Evolutionary conservation across 2,329 filamentous ascomycete genomes (phyloP), one percentile per base, ranked within the genome.

Genomic region (Pseudogymnoascus sp.): DNA sequence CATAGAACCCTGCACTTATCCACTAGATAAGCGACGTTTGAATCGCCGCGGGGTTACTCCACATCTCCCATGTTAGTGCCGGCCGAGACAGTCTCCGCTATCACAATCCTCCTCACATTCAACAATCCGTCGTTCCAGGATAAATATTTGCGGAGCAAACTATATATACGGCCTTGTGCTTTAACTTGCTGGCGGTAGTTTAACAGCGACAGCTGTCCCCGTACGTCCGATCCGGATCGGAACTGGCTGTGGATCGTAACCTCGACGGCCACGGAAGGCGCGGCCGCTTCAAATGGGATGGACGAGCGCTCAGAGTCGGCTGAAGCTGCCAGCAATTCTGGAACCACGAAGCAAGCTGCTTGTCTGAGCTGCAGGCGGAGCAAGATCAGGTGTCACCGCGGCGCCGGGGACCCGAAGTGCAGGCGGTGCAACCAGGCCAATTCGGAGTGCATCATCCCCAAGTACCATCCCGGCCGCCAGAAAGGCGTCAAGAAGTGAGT

Each of bases 401-500:
- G 79, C 42, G 72, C 77, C 19, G 78, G 77, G 42, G 78, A 82
- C 63, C 69, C 75, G 19, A 76, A 79, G 25, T 89, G 86, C 71
- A 84, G 84, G 66, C 80, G 84, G 72, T 89, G 86, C 71, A 75
- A 78, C 61, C 80, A 84, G 69, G 75, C 81, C 6, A 78, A 81
- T 35, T 71, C 76, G 12, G 84, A 89, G 64, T 91, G 88, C 71
- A 76, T 89, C 5, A 84, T 89, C 2, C 87, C 82, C n/a, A 82
- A 82, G n/a, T 89, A 90, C 70, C 87, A 90, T 65, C 82, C 89
- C 3, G 88, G 88, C 6, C 79, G 88, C 59, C 87, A 89, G 70
- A 90, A 90, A 70, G 88, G 88, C 22, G 87, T 90, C 64, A 91
- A 90, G 73, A 91, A 91, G 88, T 88, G 74, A 74, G 78, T 49